These are phyloP conservation scores for Neoboletus brunneissimus DNA, from an alignment of 768 basidiomycete species.

Conservation along the genomic window DNA sequence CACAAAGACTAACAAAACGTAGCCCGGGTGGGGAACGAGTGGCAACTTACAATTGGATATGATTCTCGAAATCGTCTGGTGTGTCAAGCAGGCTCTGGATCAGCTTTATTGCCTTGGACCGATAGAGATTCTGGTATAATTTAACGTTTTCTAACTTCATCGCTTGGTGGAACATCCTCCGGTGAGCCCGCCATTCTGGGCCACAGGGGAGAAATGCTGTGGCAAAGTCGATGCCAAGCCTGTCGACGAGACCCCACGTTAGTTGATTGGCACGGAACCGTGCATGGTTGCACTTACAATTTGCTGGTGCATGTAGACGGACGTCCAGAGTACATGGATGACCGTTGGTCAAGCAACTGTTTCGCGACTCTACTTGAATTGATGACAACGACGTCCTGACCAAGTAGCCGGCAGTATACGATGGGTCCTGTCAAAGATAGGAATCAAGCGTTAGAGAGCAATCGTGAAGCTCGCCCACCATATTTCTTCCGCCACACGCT, in stretches of 20 bases:
- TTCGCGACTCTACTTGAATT: constrained; percentile 26
- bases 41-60: constrained; percentile 21
- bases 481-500: constrained; percentile 29
- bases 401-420: constrained; percentile 27
- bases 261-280: background rate
- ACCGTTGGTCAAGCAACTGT: constrained; percentile 31
- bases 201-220: constrained; percentile 31
- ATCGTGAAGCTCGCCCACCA: constrained; percentile 10
- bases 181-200: constrained; percentile 28
- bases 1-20: background rate
- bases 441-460: background rate
- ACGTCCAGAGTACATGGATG: constrained; percentile 29
- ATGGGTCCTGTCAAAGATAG: constrained; percentile 23
- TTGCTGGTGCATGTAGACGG: constrained; percentile 21
- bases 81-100: constrained; percentile 20
- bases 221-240: constrained; percentile 30
- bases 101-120: constrained; percentile 20
- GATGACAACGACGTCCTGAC: constrained; percentile 27
- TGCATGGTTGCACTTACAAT: constrained; percentile 11
- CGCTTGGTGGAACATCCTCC: constrained; percentile 28
- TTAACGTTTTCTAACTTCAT: constrained; percentile 21
- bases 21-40: background rate
- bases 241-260: constrained; percentile 2
- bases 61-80: constrained; percentile 25
- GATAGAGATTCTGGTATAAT: constrained; percentile 23